A percentile compares a stretch with the other conserved stretches of the same genome.
These are phyloP conservation scores for Malus orientalis DNA, from an alignment of 306 rosid species.

Conservation along the genomic window DNA sequence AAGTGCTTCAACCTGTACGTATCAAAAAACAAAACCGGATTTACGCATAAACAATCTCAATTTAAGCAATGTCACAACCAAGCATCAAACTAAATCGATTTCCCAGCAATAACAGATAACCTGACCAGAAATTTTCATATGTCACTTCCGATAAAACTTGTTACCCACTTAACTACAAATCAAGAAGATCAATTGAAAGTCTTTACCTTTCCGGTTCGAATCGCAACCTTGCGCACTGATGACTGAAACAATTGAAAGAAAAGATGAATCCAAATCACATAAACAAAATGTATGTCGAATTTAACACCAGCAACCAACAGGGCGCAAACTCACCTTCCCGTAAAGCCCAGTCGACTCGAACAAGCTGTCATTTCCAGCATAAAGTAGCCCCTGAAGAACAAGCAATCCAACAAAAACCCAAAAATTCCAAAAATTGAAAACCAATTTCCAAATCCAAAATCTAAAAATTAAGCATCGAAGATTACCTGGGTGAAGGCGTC, in stretches of 20 bases:
- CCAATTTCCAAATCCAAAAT: background rate
- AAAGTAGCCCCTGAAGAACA: constrained; percentile 76
- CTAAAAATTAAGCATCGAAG: background rate
- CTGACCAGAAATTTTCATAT: background rate
- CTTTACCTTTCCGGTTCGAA: constrained; percentile 75
- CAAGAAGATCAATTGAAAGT: background rate
- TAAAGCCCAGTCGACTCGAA: constrained; percentile 83
- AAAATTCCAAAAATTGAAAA: no score
- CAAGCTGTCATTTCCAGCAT: constrained; percentile 58
- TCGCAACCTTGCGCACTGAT: constrained; percentile 75
- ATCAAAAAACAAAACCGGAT: background rate
- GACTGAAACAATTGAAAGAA: constrained; percentile 51
- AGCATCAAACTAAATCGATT: background rate
- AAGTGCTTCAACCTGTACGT: constrained; percentile 52
- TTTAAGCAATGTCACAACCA: background rate
- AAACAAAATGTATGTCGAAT: background rate
- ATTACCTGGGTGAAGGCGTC: constrained; percentile 85
- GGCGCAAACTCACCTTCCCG: constrained; percentile 41
- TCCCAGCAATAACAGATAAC: background rate
- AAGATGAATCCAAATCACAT: background rate
- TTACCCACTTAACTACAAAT: background rate
- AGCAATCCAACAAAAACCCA: background rate
- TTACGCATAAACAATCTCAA: background rate
- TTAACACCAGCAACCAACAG: background rate
- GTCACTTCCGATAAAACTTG: background rate